phyloP scores from a whole-genome alignment of 768 basidiomycete genomes.

The Rhodotorula sphaerocarpa region DNA sequence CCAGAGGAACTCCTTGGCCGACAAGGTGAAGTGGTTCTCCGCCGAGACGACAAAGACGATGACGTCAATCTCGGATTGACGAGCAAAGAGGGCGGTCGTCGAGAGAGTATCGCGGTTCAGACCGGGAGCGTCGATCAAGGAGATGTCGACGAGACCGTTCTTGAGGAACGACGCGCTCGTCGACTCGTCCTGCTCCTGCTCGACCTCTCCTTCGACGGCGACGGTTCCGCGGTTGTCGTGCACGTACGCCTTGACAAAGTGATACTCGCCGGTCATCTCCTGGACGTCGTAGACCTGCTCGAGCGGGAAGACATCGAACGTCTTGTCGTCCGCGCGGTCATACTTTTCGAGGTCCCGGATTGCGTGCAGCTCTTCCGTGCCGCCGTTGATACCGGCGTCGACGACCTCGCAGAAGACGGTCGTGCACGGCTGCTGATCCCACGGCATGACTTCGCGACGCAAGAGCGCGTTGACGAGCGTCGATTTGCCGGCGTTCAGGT shows the following conservation, averaged over 20 bases:
- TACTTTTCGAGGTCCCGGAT: slow-evolving; percentile 56
- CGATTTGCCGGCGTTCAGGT: slow-evolving; percentile 96
- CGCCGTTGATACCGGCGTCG: slow-evolving; percentile 63
- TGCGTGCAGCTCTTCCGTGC: slow-evolving; percentile 76
- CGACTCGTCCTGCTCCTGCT: slow-evolving; percentile 45
- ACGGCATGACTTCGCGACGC: slow-evolving; percentile 82
- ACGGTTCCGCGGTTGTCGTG: slow-evolving; percentile 67
- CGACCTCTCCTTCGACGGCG: slow-evolving; percentile 56
- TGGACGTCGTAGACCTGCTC: slow-evolving; percentile 70
- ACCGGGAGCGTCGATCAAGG: slow-evolving; percentile 95
- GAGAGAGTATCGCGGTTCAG: slow-evolving; percentile 89
- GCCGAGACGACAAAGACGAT: slow-evolving; percentile 96
- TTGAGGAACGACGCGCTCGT: slow-evolving; percentile 32
- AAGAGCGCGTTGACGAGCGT: slow-evolving; percentile 95
- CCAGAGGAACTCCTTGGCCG: slow-evolving; percentile 84
- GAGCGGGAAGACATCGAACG: slow-evolving; percentile 62
- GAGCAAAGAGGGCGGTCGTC: slow-evolving; percentile 88
- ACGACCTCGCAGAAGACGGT: slow-evolving; percentile 95
- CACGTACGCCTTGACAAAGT: slow-evolving; percentile 79
- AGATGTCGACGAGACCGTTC: slow-evolving; percentile 73
- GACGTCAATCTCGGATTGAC: slow-evolving; percentile 96
- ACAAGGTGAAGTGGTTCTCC: slow-evolving; percentile 96
- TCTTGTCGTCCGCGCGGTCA: slow-evolving; percentile 61
- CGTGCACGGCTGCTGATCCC: slow-evolving; percentile 96
- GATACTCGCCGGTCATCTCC: slow-evolving; percentile 62